Evolutionary conservation across 306 rosid genomes (phyloP).

Genomic region (Quercus alba): DNA sequence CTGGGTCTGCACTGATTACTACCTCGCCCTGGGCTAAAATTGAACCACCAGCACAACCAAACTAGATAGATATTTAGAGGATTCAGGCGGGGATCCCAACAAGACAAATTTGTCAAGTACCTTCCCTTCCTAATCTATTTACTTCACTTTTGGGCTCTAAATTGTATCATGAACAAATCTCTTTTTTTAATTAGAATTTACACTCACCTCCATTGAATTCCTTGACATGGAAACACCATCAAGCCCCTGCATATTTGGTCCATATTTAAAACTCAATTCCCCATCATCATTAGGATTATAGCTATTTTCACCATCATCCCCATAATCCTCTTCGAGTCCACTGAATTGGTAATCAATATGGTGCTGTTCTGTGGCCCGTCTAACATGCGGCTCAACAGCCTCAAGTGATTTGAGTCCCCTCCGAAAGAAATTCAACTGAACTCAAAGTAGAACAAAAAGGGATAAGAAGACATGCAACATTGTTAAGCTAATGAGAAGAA

Average conservation of each 20-base stretch:
- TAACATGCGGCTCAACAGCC: slow-evolving; percentile 84
- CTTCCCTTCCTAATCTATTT: not conserved
- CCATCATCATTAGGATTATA: slow-evolving; percentile 38
- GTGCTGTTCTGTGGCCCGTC: slow-evolving; percentile 53
- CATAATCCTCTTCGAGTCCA: slow-evolving; percentile 66
- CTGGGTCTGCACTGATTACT: not conserved
- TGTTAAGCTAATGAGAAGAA: slow-evolving; percentile 6
- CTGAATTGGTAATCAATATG: slow-evolving; percentile 81
- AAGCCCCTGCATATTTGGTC: slow-evolving; percentile 47
- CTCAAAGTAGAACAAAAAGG: slow-evolving; percentile 19
- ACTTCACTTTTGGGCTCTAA: not conserved
- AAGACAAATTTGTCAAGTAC: not conserved
- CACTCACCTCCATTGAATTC: slow-evolving; percentile 70
- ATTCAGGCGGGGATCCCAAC: not conserved
- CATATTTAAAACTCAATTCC: slow-evolving; percentile 76
- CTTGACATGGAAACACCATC: slow-evolving; percentile 50
- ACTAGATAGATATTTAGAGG: not conserved
- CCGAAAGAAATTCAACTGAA: slow-evolving; percentile 80
- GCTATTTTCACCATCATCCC: slow-evolving; percentile 36
- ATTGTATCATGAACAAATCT: not conserved
- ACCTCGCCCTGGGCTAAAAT: not conserved
- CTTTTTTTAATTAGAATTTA: slow-evolving; percentile 2
- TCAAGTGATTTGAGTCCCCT: slow-evolving; percentile 85
- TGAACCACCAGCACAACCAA: not conserved
- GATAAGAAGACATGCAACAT: slow-evolving; percentile 5